Conservation (phyloP, 1,284 basidiomycete genomes). For the Puccinia polysora region DNA sequence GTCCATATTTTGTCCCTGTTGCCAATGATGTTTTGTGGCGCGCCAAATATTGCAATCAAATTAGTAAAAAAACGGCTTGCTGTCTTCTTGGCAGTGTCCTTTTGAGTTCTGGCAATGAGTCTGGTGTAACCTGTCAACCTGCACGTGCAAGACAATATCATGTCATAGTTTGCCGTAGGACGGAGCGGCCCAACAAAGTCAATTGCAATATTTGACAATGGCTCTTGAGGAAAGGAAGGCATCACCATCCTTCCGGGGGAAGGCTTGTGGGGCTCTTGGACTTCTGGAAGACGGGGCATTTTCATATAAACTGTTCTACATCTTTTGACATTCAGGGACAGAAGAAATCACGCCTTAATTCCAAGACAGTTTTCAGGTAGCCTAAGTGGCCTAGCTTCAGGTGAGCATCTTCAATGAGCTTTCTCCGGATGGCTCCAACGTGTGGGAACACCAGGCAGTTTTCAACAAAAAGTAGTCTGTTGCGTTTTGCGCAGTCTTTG, state of each 20-base stretch:
- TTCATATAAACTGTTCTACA: too few species aligned
- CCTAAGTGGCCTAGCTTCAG: too few species aligned
- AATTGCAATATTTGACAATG: constrained; percentile 33
- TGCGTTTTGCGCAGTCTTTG: too few species aligned
- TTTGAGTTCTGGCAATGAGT: not conserved
- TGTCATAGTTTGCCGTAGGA: not conserved
- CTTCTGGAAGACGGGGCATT: too few species aligned
- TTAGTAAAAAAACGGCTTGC: not conserved
- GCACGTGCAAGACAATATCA: not conserved
- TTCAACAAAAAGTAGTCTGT: too few species aligned
- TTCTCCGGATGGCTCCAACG: too few species aligned
- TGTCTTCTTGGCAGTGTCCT: not conserved
- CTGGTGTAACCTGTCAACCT: not conserved
- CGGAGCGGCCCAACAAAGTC: not conserved
- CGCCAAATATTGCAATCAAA: constrained; percentile 25
- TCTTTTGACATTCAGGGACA: too few species aligned
- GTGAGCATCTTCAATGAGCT: too few species aligned
- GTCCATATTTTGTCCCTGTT: constrained; percentile 49
- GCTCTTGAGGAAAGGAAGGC: not conserved
- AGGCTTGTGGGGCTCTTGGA: too few species aligned
- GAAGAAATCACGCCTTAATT: too few species aligned
- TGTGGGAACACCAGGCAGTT: too few species aligned
- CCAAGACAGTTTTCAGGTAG: too few species aligned
- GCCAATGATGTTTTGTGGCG: constrained; percentile 47
- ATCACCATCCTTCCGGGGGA: constrained; percentile 36